Percentiles rank a stretch among this genome's conserved stretches.
These are phyloP conservation scores for Geranium brycei DNA, from an alignment of 345 rosid species.

Conservation along the genomic window DNA sequence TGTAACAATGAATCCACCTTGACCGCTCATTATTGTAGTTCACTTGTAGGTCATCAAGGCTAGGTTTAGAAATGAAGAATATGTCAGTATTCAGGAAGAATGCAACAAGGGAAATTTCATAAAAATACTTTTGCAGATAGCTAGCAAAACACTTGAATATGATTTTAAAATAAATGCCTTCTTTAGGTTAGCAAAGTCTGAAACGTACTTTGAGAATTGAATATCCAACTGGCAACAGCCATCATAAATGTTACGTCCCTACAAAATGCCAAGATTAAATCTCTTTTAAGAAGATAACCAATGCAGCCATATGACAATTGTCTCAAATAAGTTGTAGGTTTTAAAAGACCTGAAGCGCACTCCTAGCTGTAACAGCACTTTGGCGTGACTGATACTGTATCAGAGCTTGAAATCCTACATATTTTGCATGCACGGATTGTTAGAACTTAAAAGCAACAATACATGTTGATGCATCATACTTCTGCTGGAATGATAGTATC, in stretches of 20 bases:
- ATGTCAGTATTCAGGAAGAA: constrained; percentile 7
- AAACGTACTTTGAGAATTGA: constrained; percentile 85
- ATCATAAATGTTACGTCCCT: constrained; percentile 97
- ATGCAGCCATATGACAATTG: neutral
- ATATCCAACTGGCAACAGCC: constrained; percentile 98
- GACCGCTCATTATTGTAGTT: constrained; percentile 95
- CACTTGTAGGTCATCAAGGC: constrained; percentile 97
- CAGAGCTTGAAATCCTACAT: constrained; percentile 89
- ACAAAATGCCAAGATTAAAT: constrained; percentile 9
- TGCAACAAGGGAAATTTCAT: constrained; percentile 1
- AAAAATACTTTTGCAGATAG: neutral
- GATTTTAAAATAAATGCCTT: neutral
- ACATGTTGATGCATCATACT: neutral
- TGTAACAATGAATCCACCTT: constrained; percentile 31
- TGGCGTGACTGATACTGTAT: constrained; percentile 72
- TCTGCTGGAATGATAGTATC: constrained; percentile 7
- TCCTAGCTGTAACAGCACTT: constrained; percentile 69
- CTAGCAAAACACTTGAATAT: neutral
- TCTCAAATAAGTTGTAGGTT: constrained; percentile 3
- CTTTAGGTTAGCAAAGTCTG: neutral
- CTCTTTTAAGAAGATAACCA: constrained; percentile 9
- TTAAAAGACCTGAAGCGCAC: constrained; percentile 66
- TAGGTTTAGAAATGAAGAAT: constrained; percentile 16
- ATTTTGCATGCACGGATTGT: constrained; percentile 8
- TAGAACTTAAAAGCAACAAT: neutral